Evolutionary conservation across 2,329 filamentous ascomycete species (phyloP).

Genomic region (Tolypocladium ophioglossoides): DNA sequence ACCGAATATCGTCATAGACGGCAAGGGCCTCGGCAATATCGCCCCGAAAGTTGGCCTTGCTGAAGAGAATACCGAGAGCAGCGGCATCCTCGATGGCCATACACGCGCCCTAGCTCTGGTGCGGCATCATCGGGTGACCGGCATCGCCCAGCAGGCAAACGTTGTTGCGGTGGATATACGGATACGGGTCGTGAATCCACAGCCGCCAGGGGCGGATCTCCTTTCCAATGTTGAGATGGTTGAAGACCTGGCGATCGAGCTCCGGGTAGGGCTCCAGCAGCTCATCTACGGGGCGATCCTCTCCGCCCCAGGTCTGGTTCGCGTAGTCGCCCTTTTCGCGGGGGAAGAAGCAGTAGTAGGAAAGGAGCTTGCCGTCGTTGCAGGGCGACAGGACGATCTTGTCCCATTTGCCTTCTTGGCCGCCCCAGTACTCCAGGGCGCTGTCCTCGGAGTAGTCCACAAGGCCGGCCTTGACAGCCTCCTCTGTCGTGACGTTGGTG

Average conservation of each 20-base stretch:
- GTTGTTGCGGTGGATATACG: conserved; percentile 38
- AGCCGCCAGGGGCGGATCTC: conserved; percentile 57
- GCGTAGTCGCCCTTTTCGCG: conserved; percentile 44
- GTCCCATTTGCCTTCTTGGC: conserved; percentile 50
- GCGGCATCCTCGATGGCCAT: conserved; percentile 57
- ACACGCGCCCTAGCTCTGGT: conserved; percentile 56
- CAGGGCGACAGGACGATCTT: conserved; percentile 64
- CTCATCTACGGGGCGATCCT: conserved; percentile 42
- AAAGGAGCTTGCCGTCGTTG: conserved; percentile 52
- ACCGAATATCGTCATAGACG: conserved; percentile 40
- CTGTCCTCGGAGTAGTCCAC: conserved; percentile 50
- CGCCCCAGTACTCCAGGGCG: conserved; percentile 62
- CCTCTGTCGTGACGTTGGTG: conserved; percentile 50
- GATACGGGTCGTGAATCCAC: conserved; percentile 51
- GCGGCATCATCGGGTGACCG: conserved; percentile 56
- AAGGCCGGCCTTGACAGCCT: conserved; percentile 48
- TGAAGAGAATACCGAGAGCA: conserved; percentile 51
- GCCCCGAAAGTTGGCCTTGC: conserved; percentile 31
- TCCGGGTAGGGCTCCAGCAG: conserved; percentile 49
- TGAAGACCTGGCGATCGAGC: conserved; percentile 45
- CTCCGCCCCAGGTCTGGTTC: conserved; percentile 47
- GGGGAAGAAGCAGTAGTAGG: conserved; percentile 62
- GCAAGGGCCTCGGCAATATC: conserved; percentile 35
- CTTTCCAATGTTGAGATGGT: conserved; percentile 46
- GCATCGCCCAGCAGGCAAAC: conserved; percentile 56